A percentile compares a stretch with the other conserved stretches of the same genome.
These are phyloP conservation scores for Parasarocladium wereldwijsianum DNA, from an alignment of 2,329 filamentous ascomycete genomes.

Conservation along the genomic window DNA sequence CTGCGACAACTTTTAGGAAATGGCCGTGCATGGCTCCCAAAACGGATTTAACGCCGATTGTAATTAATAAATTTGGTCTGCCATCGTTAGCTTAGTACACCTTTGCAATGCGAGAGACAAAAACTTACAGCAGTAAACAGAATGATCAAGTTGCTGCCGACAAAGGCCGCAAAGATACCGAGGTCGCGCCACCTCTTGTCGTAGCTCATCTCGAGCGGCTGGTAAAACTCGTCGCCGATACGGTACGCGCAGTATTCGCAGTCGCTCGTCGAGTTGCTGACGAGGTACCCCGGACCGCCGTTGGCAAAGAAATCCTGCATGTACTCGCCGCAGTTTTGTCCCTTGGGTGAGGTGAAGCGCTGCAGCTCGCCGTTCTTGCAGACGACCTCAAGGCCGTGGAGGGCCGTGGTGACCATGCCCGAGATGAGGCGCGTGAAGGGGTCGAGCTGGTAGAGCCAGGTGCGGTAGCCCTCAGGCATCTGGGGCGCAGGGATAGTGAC, in stretches of 20 bases:
- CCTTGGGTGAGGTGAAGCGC: conserved; percentile 48
- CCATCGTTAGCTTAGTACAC: too few species aligned
- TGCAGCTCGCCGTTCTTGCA: conserved; percentile 52
- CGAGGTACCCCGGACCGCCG: conserved; percentile 60
- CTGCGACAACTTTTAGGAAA: too few species aligned
- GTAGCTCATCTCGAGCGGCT: conserved; percentile 50
- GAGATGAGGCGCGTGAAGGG: conserved; percentile 72
- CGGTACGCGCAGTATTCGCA: conserved; percentile 77
- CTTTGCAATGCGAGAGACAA: too few species aligned
- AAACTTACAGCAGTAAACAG: conserved; percentile 35
- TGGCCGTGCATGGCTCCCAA: too few species aligned
- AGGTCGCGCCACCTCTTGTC: conserved; percentile 65
- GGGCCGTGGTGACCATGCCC: conserved; percentile 65
- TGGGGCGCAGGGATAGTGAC: conserved; percentile 67
- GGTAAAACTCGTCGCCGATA: conserved; percentile 68
- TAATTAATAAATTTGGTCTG: too few species aligned
- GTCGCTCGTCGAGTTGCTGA: conserved; percentile 45
- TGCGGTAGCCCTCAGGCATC: conserved; percentile 66
- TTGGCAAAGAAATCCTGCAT: conserved; percentile 54
- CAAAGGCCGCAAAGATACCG: conserved; percentile 63
- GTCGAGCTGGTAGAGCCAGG: conserved; percentile 71
- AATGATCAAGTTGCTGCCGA: conserved; percentile 61
- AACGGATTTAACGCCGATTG: too few species aligned
- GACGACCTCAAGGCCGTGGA: conserved; percentile 48
- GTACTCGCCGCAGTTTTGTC: conserved; percentile 59